phyloP scores from a whole-genome alignment of 257 asterid genomes.

The Nicotiana obtusifolia region DNA sequence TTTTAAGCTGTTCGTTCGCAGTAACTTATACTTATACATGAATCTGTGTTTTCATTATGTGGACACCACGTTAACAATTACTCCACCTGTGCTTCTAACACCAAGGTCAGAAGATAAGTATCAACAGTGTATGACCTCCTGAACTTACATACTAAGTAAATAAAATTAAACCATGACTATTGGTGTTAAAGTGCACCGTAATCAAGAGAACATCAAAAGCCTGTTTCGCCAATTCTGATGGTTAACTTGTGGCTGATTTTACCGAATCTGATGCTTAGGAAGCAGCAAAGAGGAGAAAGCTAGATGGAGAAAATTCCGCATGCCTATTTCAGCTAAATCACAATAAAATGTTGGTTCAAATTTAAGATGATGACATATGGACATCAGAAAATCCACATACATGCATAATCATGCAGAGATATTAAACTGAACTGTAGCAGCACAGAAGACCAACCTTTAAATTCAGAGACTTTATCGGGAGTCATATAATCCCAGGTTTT shows the following conservation, averaged over 20 bases:
- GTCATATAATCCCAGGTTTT: slow-evolving; percentile 94
- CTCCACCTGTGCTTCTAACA: neutral
- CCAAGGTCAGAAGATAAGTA: neutral
- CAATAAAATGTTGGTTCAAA: too few species aligned
- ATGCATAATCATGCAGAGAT: slow-evolving; percentile 7
- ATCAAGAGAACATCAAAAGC: neutral
- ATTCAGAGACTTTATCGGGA: slow-evolving; percentile 76
- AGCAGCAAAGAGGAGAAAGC: neutral
- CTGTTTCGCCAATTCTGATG: neutral
- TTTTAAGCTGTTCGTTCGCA: neutral
- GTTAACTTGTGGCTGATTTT: neutral
- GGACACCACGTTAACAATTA: neutral
- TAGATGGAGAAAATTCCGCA: neutral
- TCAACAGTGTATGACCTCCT: neutral
- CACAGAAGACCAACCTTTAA: slow-evolving; percentile 57
- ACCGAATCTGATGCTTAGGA: slow-evolving; percentile 1
- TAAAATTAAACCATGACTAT: neutral
- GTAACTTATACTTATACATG: neutral
- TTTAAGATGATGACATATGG: neutral
- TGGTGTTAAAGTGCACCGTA: neutral
- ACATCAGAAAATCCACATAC: slow-evolving; percentile 6
- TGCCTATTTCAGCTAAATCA: too few species aligned
- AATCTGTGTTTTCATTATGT: neutral
- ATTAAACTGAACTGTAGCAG: slow-evolving; percentile 18
- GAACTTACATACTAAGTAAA: neutral